These are phyloP conservation scores for Parathielavia appendiculata DNA, from an alignment of 495 filamentous ascomycete genomes.

Conservation along the genomic window DNA sequence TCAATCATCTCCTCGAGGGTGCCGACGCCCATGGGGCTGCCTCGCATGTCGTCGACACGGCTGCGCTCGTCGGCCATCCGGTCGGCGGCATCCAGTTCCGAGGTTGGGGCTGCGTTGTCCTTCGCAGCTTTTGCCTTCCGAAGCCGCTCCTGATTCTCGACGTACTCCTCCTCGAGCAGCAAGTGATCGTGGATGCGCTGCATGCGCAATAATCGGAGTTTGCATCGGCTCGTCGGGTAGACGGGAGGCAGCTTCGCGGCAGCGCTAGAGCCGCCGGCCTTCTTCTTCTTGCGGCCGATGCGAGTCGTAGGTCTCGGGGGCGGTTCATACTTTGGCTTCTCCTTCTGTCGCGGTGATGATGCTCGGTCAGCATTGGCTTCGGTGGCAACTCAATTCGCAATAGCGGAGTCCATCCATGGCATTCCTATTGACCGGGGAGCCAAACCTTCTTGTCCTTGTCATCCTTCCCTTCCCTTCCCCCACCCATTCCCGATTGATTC, in stretches of 20 bases:
- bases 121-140: conserved; percentile 83
- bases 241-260: conserved; percentile 91
- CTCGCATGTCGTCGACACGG: conserved; percentile 97
- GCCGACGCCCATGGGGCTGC: conserved; percentile 97
- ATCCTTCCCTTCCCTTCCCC: conserved; percentile 67
- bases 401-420: neutral
- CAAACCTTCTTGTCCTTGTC: conserved; percentile 94
- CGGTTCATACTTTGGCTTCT: conserved; percentile 99
- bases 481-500: conserved; percentile 82
- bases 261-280: conserved; percentile 83
- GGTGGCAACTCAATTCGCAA: neutral
- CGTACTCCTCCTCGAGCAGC: conserved; percentile 94
- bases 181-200: conserved; percentile 97
- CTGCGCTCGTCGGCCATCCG: conserved; percentile 92
- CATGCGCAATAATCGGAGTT: conserved; percentile 94
- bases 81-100: conserved; percentile 58
- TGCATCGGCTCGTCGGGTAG: conserved; percentile 93
- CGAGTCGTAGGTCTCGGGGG: conserved; percentile 95
- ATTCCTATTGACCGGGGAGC: conserved; percentile 4
- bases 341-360: conserved; percentile 60
- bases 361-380: conserved; percentile 20
- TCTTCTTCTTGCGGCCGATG: conserved; percentile 97
- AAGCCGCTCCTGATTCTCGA: conserved; percentile 95
- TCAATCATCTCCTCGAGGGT: conserved; percentile 99
- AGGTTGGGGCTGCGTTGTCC: conserved; percentile 54